Percentiles rank a stretch among this genome's conserved stretches.
Evolutionary conservation across 306 rosid species (phyloP).

Genomic region (Medicago lupulina): DNA sequence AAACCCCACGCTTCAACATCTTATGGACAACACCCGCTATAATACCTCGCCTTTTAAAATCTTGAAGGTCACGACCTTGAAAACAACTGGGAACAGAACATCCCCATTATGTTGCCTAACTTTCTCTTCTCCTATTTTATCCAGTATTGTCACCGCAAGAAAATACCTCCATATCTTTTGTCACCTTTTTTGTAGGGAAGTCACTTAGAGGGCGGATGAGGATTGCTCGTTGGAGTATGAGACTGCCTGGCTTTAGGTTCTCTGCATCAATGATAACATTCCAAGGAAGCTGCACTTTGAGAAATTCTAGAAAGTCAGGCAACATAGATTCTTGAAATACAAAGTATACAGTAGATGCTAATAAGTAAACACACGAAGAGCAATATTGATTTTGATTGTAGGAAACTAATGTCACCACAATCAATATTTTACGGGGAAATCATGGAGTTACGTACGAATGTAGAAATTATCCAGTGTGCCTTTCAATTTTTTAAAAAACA

Average conservation of each 20-base stretch:
- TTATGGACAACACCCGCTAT: slow-evolving; percentile 77
- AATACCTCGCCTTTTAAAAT: slow-evolving; percentile 75
- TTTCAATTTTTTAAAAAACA: neutral
- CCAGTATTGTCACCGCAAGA: slow-evolving; percentile 72
- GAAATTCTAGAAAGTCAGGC: slow-evolving; percentile 15
- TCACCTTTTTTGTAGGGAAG: slow-evolving; percentile 70
- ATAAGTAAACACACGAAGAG: too few species aligned
- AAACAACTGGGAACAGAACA: slow-evolving; percentile 77
- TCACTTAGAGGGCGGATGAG: slow-evolving; percentile 61
- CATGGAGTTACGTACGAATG: too few species aligned
- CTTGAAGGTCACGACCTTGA: slow-evolving; percentile 77
- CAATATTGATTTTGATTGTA: too few species aligned
- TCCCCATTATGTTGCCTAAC: slow-evolving; percentile 81
- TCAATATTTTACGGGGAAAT: too few species aligned
- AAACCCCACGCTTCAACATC: slow-evolving; percentile 85
- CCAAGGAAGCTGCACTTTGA: slow-evolving; percentile 76
- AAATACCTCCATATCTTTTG: slow-evolving; percentile 76
- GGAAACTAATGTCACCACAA: too few species aligned
- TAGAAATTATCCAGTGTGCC: neutral
- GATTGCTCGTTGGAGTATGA: slow-evolving; percentile 76
- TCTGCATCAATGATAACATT: slow-evolving; percentile 81
- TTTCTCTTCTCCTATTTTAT: slow-evolving; percentile 78
- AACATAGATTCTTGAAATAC: slow-evolving; percentile 44
- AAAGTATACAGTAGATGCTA: too few species aligned
- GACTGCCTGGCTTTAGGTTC: slow-evolving; percentile 60